A percentile compares a stretch with the other conserved stretches of the same genome.
Evolutionary conservation across 139 green algal genomes (phyloP).

Genomic region (Haematococcus lacustris): DNA sequence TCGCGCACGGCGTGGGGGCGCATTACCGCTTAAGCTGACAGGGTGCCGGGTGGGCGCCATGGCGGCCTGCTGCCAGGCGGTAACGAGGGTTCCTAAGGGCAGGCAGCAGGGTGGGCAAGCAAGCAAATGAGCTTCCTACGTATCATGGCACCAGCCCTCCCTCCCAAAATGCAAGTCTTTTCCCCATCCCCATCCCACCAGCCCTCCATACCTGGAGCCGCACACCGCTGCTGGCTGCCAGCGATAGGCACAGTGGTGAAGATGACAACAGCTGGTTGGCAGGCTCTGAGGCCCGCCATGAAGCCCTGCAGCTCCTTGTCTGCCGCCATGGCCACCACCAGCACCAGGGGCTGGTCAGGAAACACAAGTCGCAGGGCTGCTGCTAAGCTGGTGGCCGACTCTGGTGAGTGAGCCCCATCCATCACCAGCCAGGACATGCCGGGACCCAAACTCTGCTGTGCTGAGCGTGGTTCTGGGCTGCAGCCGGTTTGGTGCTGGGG

Average conservation of each 20-base stretch:
- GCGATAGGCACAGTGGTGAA: slow-evolving; percentile 68
- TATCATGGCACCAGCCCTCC: neutral
- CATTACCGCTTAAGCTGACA: neutral
- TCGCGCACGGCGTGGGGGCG: no score
- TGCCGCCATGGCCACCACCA: slow-evolving; percentile 72
- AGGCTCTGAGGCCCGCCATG: slow-evolving; percentile 22
- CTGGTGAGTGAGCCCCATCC: slow-evolving; percentile 71
- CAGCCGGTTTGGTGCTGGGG: neutral
- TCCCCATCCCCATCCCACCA: neutral
- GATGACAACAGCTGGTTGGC: slow-evolving; percentile 39
- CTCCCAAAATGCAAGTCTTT: neutral
- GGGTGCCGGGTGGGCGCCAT: slow-evolving; percentile 19
- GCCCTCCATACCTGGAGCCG: slow-evolving; percentile 34
- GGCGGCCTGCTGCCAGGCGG: slow-evolving; percentile 53
- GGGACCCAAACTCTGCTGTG: no score
- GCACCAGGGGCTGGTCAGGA: slow-evolving; percentile 34
- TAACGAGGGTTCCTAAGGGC: slow-evolving; percentile 46
- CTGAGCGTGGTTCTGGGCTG: neutral
- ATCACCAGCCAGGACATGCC: slow-evolving; percentile 61
- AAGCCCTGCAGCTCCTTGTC: slow-evolving; percentile 72
- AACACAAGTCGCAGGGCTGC: slow-evolving; percentile 40
- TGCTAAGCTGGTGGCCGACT: slow-evolving; percentile 53
- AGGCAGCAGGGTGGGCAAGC: neutral
- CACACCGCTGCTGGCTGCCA: slow-evolving; percentile 35
- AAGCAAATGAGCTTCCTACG: neutral